Percentiles rank a stretch among this genome's conserved stretches.
Conservation (phyloP, 768 basidiomycete species). For the Rhodotorula paludigena region DNA sequence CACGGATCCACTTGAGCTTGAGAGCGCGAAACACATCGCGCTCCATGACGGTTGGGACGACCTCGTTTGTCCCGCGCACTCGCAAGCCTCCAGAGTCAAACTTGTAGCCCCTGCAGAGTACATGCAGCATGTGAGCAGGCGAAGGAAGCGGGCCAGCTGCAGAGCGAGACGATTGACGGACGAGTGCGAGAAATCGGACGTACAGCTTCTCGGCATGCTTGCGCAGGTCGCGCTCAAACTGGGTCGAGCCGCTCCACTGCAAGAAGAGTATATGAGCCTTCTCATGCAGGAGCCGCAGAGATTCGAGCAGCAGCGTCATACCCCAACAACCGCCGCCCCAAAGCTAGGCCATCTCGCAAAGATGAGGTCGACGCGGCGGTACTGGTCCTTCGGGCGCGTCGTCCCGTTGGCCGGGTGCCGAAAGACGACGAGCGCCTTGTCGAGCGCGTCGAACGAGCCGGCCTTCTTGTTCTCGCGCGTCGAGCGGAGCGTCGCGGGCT, state of each 20-base stretch:
- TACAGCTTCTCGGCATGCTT: conserved; percentile 25
- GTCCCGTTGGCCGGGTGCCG: conserved; percentile 25
- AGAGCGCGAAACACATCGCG: conserved; percentile 17
- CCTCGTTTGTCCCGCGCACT: background rate
- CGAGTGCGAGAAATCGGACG: background rate
- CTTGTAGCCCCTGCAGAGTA: background rate
- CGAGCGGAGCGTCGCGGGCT: conserved; percentile 26
- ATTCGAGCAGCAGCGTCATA: background rate
- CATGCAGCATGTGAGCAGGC: no score
- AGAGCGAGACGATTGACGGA: background rate
- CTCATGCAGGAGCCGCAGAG: background rate
- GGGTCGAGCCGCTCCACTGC: conserved; percentile 19
- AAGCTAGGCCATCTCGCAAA: conserved; percentile 16
- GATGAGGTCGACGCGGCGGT: conserved; percentile 33
- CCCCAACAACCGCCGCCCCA: conserved; percentile 20
- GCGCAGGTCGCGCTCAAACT: conserved; percentile 30
- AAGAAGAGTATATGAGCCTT: no score
- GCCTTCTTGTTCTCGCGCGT: conserved; percentile 26
- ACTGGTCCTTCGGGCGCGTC: conserved; percentile 11
- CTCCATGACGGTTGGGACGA: conserved; percentile 8
- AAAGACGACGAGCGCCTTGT: conserved; percentile 35
- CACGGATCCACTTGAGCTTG: conserved; percentile 7
- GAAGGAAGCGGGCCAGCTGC: no score
- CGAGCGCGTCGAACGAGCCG: conserved; percentile 34
- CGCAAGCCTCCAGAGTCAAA: conserved; percentile 16